Evolutionary conservation across 2,329 filamentous ascomycete species (phyloP), one percentile per base, ranked within the genome.

Genomic region (Amauroascus niger): DNA sequence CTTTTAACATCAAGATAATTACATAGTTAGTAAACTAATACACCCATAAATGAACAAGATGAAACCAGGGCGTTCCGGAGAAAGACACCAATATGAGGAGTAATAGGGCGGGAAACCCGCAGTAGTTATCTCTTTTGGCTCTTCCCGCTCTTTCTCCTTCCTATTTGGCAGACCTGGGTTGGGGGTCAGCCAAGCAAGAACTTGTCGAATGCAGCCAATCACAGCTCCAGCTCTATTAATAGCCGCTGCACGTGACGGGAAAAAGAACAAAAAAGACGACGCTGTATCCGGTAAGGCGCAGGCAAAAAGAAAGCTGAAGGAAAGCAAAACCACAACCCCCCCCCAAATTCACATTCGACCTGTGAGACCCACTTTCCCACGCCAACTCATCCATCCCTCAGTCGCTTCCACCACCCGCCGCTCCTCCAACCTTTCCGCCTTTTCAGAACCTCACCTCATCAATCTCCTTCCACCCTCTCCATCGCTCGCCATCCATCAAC

Each of bases 331-430:
- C 39, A n/a, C n/a, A n/a, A n/a, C n/a, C n/a, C n/a, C n/a, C n/a
- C n/a, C n/a, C n/a, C n/a, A n/a, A n/a, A n/a, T n/a, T n/a, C 8
- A 11, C 41, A 28, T 45, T 45, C 22, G 33, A n/a, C 3, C 13
- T 24, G 8, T 24, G 8, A 22, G 49, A n/a, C 28, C 49, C 49
- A 51, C 49, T 26, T 51, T 51, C 16, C 39, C 48, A 32, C 39
- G 44, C 51, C 44, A 53, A 53, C 51, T 53, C 51, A 53, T 43
- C 37, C 47, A 40, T 41, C 37, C 28, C 40, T 35, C 16, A 16
- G 16, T 41, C 26, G 16, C 49, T 52, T 7, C 14, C 35, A 51
- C 39, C 49, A 44, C 33, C 39, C 49, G 33, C 33, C 48, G 43
- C 49, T 26, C 35, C 49, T 35, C 37, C 51, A 47, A 47, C 43